Base-by-base conservation (phyloP, 805 yeast genomes). In the Jamesozyma jinghongensis region DNA sequence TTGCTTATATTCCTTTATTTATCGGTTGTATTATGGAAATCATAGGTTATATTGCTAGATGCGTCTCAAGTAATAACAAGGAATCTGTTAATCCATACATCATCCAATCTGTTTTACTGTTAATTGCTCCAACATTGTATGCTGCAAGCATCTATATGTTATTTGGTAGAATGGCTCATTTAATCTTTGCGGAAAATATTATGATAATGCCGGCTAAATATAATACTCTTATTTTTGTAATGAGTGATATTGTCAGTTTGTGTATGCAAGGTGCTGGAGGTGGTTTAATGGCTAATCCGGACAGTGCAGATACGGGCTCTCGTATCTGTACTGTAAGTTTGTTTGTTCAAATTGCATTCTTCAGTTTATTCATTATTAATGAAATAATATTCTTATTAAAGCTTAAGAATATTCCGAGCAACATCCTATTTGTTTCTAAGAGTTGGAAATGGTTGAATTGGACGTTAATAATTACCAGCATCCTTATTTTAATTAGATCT, bases 121-220 rank as follows among this genome's bases (percentile, higher is more conserved):
- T 61, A 31, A 44, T 62, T 26, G 61, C 65, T 0, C 66, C 67
- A 3, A 50, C 64, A 1, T 46, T 61, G 12, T 51, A 53, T 37
- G 59, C 63, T 3, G 66, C 62, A 1, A 41, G 62, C 1, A 54
- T 61, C 19, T 62, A 63, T 40, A 58, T 61, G 63, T 12, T 51
- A 3, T 56, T 61, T 38, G 65, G 60, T 13, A 42, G 55, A 40
- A 31, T 61, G 25, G 43, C 57, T 5, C 41, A 32, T 20, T 31
- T 41, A 7, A 34, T 58, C 40, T 42, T 42, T 19, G 53, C 53
- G 25, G 47, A 43, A 31, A 40, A 47, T 8, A 36, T 44, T 17
- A 29, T 55, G 27, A 49, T 58, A 12, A 38, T 50, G 40, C 55
- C 53, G 7, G 36, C 52, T 5, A 49, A 49, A 36, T 53, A 43